Evolutionary conservation across 768 basidiomycete genomes (phyloP), one percentile per base, ranked within the genome.

Genomic region (Crassisporium funariophilum): DNA sequence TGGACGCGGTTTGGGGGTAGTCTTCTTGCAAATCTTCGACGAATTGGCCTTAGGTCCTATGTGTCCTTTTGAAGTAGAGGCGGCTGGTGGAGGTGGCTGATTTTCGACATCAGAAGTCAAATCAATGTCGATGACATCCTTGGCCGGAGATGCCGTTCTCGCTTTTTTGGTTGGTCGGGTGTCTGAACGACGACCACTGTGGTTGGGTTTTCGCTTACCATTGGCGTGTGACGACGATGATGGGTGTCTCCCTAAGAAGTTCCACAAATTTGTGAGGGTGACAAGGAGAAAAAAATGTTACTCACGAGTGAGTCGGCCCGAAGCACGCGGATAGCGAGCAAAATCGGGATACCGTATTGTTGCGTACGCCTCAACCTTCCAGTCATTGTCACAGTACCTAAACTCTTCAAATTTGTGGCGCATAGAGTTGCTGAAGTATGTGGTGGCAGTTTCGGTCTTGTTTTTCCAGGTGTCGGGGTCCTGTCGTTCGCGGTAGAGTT

Each of bases 311-410:
- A 47, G 35, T 4, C 15, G 25, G 5, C 47, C 44, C 12, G 36
- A 35, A 3, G 13, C 16, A 13, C 42, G 23, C 4, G 15, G 4
- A 31, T 46, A 16, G 2, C 13, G 16, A 20, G 17, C 22, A 27
- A 24, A 56, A 35, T 56, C 47, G 9, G 48, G 48, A 10, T 56
- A 56, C 4, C 23, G 17, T 13, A 41, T 13, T 2, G 48, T 56
- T 10, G 44, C 55, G 35, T 44, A 53, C 3, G 35, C 41, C 16
- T 53, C 45, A 25, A 49, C 42, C n/a, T 57, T 57, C 55, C 52
- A 57, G 12, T 45, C 29, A 2, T 29, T 35, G 1, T 51, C 49
- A 17, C 49, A 57, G 13, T 10, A 49, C 4, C 29, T 9, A 21
- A 57, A 50, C 35, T 56, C 55, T 4, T 20, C 8, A 39, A 50